phyloP scores from a whole-genome alignment of 2,329 filamentous ascomycete genomes.

The Nannizziopsis barbatae region DNA sequence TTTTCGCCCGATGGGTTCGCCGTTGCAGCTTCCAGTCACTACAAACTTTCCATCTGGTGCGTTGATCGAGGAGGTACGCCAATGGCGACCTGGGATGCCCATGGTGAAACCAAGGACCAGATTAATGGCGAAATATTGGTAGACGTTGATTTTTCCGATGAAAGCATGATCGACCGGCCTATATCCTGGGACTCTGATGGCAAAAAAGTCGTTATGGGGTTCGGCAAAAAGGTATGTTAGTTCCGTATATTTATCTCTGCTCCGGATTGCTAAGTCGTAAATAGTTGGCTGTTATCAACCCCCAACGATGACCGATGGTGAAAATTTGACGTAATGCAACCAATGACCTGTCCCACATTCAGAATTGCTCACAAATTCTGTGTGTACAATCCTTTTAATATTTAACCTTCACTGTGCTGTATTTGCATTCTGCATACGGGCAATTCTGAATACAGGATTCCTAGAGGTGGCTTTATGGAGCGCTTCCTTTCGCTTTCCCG shows the following conservation, averaged over 20 bases:
- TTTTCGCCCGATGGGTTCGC: constrained; percentile 41
- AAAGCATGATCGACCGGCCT: constrained; percentile 27
- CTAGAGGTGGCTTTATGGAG: not conserved
- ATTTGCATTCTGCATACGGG: not conserved
- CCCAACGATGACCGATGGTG: constrained; percentile 26
- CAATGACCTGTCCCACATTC: not conserved
- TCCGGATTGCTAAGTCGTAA: not conserved
- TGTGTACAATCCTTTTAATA: not conserved
- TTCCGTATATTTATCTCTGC: not conserved
- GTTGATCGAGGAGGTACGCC: constrained; percentile 34
- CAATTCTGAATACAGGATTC: too few species aligned
- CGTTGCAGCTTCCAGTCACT: constrained; percentile 35
- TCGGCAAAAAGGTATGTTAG: constrained; percentile 38
- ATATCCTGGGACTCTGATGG: constrained; percentile 45
- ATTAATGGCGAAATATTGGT: constrained; percentile 24
- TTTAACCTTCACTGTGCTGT: not conserved
- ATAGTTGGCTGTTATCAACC: constrained; percentile 32
- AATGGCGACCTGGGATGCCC: constrained; percentile 33
- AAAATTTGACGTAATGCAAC: not conserved
- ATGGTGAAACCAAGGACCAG: constrained; percentile 27
- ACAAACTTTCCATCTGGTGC: constrained; percentile 38
- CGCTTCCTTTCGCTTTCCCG: not conserved
- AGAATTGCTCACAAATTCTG: not conserved
- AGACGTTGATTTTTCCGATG: constrained; percentile 4
- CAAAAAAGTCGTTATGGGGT: constrained; percentile 42